Evolutionary conservation across 2,329 filamentous ascomycete genomes (phyloP).

Genomic region (Claviceps humidiphila): DNA sequence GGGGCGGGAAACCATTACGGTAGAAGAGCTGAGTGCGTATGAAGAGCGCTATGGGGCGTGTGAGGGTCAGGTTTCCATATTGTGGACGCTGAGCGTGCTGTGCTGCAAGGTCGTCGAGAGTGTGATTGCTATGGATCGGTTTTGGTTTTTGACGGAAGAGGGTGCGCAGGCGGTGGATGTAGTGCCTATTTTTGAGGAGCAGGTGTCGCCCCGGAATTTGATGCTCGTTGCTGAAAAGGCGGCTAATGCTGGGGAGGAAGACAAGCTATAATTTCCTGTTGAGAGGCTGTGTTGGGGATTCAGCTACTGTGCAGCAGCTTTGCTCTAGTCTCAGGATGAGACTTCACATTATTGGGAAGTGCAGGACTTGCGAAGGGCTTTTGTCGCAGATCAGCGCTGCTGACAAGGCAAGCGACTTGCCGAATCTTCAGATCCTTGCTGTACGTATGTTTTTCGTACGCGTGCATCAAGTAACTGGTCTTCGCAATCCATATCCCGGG

Average conservation of each 20-base stretch:
- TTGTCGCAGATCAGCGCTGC: no score
- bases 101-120: constrained; percentile 22
- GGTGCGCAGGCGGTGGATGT: constrained; percentile 12
- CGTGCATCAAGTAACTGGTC: no score
- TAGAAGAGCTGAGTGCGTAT: constrained; percentile 13
- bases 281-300: no score
- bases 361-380: no score
- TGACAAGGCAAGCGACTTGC: no score
- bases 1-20: constrained; percentile 6
- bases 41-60: constrained; percentile 12
- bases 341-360: no score
- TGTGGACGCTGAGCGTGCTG: constrained; percentile 19
- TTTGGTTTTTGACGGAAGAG: constrained; percentile 16
- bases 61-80: constrained; percentile 16
- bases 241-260: not conserved
- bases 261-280: no score
- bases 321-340: no score
- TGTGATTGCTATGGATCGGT: constrained; percentile 18
- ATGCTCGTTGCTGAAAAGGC: constrained; percentile 9
- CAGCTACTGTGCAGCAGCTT: no score
- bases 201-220: constrained; percentile 14
- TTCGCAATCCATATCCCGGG: no score
- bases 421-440: no score
- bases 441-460: no score
- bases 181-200: constrained; percentile 15